phyloP scores from a whole-genome alignment of 441 rosid species.

The Mallotus japonicus region DNA sequence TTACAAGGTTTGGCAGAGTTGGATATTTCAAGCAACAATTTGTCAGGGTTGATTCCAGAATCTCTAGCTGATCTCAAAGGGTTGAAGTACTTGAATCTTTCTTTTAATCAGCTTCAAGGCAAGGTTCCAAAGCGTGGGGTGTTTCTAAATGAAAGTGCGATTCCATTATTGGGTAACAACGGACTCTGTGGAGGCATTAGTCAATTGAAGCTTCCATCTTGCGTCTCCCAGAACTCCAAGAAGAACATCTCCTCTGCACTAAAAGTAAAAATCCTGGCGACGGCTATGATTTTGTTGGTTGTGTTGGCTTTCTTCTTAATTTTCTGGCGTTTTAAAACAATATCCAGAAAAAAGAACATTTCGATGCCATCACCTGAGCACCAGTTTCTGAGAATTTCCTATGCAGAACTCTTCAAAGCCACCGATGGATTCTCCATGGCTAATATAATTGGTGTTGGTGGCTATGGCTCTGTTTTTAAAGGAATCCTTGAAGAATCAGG shows the following conservation, averaged over 20 bases:
- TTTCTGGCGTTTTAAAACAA: not conserved
- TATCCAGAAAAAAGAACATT: not conserved
- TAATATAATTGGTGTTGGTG: slow-evolving; percentile 11
- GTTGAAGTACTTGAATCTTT: too few species aligned
- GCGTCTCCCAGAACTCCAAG: not conserved
- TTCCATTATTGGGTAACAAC: too few species aligned
- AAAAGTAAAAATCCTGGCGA: slow-evolving; percentile 1
- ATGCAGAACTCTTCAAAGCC: not conserved
- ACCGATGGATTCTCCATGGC: not conserved
- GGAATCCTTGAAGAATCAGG: not conserved
- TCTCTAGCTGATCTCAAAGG: too few species aligned
- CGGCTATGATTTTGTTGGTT: not conserved
- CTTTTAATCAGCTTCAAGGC: too few species aligned
- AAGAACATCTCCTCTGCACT: not conserved
- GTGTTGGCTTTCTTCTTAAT: not conserved
- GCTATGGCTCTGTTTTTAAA: slow-evolving; percentile 1
- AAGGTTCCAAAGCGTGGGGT: too few species aligned
- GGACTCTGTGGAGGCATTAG: too few species aligned
- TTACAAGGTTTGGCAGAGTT: not conserved
- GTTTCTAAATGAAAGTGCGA: too few species aligned
- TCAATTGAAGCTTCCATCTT: too few species aligned
- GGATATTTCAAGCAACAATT: slow-evolving; percentile 1
- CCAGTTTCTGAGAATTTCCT: not conserved
- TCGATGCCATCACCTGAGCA: not conserved
- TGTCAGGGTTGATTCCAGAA: not conserved